Percentiles rank a stretch among this genome's conserved stretches.
These are phyloP conservation scores for Sextonia rubra DNA, from an alignment of 164 flowering plant species.

Conservation along the genomic window DNA sequence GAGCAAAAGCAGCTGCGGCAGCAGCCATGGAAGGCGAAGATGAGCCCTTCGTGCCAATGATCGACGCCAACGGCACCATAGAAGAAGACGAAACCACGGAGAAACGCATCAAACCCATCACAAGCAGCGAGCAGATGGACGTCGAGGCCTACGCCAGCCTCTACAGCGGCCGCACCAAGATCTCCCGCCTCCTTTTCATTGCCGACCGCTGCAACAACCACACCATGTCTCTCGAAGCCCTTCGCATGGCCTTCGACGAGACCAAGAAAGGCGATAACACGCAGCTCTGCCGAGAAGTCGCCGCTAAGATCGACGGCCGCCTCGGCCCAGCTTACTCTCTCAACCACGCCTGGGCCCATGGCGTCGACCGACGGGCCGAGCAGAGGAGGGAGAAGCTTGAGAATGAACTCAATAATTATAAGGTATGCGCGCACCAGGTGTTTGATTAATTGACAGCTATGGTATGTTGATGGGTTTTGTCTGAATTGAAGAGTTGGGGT, in stretches of 20 bases:
- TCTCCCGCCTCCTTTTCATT: conserved; percentile 71
- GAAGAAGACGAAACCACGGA: conserved; percentile 5
- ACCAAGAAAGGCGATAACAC: conserved; percentile 87
- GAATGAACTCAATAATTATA: conserved; percentile 75
- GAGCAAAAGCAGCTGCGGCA: no score
- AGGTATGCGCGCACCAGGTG: conserved; percentile 32
- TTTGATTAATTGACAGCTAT: not conserved
- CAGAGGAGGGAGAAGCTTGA: conserved; percentile 87
- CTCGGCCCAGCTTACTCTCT: conserved; percentile 55
- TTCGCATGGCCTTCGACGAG: conserved; percentile 88
- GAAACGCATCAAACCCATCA: conserved; percentile 37
- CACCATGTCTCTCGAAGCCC: conserved; percentile 71
- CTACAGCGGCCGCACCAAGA: conserved; percentile 80
- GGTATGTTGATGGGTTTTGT: no score
- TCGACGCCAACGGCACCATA: conserved; percentile 39
- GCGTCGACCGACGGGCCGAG: conserved; percentile 69
- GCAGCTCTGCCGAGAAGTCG: conserved; percentile 65
- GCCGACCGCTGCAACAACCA: conserved; percentile 59
- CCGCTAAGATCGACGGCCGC: conserved; percentile 66
- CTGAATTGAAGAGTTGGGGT: no score
- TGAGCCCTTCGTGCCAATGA: conserved; percentile 33
- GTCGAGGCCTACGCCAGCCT: conserved; percentile 81
- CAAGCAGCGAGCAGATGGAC: conserved; percentile 77
- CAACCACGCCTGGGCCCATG: conserved; percentile 63
- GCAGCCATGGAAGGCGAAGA: conserved; percentile 53